Percentiles rank a stretch among this genome's conserved stretches.
Conservation (phyloP, 2,329 filamentous ascomycete species). For the Aspergillus sp. region DNA sequence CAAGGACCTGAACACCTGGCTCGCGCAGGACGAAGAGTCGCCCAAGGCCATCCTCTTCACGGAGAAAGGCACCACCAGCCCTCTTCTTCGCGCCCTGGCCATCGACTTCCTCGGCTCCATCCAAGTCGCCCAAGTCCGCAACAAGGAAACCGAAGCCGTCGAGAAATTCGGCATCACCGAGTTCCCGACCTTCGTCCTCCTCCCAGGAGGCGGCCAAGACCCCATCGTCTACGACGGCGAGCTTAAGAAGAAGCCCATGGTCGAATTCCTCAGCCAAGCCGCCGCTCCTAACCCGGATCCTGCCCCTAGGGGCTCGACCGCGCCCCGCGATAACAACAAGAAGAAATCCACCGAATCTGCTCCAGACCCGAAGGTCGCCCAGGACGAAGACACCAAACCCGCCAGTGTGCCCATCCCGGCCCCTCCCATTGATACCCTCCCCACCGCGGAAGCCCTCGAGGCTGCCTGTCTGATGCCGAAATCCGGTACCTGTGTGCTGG, state of each 20-base stretch:
- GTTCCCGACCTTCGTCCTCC: slow-evolving; percentile 78
- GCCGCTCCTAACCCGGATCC: slow-evolving; percentile 79
- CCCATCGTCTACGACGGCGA: slow-evolving; percentile 76
- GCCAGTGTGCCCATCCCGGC: slow-evolving; percentile 56
- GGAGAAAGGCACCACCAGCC: slow-evolving; percentile 85
- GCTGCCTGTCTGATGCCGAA: slow-evolving; percentile 73
- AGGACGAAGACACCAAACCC: slow-evolving; percentile 42
- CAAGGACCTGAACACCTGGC: slow-evolving; percentile 74
- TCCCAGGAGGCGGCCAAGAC: slow-evolving; percentile 71
- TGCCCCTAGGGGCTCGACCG: slow-evolving; percentile 48
- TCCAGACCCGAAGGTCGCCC: slow-evolving; percentile 50
- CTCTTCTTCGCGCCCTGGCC: slow-evolving; percentile 78
- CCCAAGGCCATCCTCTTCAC: slow-evolving; percentile 91
- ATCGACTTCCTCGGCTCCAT: slow-evolving; percentile 87
- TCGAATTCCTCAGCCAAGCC: slow-evolving; percentile 78
- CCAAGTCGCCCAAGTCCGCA: slow-evolving; percentile 76
- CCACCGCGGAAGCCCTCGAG: slow-evolving; percentile 64
- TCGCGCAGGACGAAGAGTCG: slow-evolving; percentile 65
- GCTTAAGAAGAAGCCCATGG: slow-evolving; percentile 78
- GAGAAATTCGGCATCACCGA: slow-evolving; percentile 73
- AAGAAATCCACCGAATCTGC: slow-evolving; percentile 55
- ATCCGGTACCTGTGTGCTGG: slow-evolving; percentile 80
- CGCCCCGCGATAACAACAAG: slow-evolving; percentile 48
- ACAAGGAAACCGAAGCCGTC: slow-evolving; percentile 73
- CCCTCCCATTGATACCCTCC: slow-evolving; percentile 68